These are phyloP conservation scores for Raffaelea albimanens DNA, from an alignment of 2,329 filamentous ascomycete genomes.

Conservation along the genomic window DNA sequence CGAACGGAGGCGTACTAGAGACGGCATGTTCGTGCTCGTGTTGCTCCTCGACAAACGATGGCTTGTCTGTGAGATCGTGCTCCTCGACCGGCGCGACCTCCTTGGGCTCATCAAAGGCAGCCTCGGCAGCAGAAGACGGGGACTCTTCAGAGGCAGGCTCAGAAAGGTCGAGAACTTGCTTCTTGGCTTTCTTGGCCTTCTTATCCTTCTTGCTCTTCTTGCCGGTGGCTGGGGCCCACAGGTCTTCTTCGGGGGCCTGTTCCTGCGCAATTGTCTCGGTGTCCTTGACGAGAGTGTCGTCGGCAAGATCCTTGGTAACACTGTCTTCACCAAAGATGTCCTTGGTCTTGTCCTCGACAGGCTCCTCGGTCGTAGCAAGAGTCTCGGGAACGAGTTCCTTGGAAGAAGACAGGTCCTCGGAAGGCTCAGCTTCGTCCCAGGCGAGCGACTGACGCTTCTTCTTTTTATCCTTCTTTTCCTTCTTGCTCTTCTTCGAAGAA, in stretches of 20 bases:
- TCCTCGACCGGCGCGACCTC: too few relatives aligned
- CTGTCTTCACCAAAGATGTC: too few relatives aligned
- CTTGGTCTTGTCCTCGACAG: not conserved
- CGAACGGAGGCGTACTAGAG: too few relatives aligned
- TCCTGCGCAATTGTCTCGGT: too few relatives aligned
- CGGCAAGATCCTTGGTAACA: too few relatives aligned
- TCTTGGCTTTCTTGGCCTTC: constrained; percentile 1
- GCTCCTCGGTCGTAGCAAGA: not conserved
- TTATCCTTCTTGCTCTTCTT: constrained; percentile 1
- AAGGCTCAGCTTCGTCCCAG: not conserved
- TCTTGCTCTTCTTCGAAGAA: constrained; percentile 1
- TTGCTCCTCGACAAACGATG: too few relatives aligned
- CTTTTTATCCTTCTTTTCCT: constrained; percentile 2
- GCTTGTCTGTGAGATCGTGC: too few relatives aligned
- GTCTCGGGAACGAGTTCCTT: too few relatives aligned
- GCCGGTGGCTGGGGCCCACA: not conserved
- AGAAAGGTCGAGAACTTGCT: not conserved
- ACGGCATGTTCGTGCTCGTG: too few relatives aligned
- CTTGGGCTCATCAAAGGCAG: too few relatives aligned
- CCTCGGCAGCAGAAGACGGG: too few relatives aligned
- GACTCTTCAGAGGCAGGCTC: not conserved
- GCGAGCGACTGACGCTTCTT: not conserved
- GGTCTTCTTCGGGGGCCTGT: not conserved
- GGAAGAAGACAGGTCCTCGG: not conserved
- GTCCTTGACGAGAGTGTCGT: too few relatives aligned